These are phyloP conservation scores for Penicillium daleae DNA, from an alignment of 495 filamentous ascomycete genomes.

Conservation along the genomic window DNA sequence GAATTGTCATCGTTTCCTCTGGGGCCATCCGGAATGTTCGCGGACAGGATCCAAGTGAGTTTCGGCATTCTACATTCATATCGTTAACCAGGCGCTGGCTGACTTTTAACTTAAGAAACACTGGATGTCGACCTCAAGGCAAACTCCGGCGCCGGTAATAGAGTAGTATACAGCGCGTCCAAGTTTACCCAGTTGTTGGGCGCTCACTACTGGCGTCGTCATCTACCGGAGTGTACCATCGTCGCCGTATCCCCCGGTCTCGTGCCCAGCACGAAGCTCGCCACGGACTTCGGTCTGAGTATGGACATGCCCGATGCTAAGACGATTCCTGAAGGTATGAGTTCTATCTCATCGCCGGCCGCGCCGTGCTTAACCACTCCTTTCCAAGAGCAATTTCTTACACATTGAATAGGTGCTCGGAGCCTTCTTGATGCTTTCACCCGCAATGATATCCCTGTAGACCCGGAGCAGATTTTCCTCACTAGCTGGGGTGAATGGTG, in stretches of 20 bases:
- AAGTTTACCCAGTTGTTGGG: constrained; percentile 34
- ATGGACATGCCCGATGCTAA: constrained; percentile 41
- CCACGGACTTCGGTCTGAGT: constrained; percentile 22
- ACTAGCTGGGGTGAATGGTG: constrained; percentile 43
- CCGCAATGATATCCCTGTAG: constrained; percentile 25
- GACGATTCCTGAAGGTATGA: constrained; percentile 36
- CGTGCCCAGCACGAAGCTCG: constrained; percentile 35
- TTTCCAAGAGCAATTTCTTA: not conserved
- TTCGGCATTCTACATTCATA: not conserved
- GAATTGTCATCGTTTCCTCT: constrained; percentile 36
- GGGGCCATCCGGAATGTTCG: constrained; percentile 34
- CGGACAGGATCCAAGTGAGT: constrained; percentile 30
- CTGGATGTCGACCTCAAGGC: constrained; percentile 36
- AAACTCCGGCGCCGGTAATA: constrained; percentile 26
- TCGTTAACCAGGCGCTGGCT: not conserved
- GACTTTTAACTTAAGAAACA: constrained; percentile 18
- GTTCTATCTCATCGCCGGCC: not conserved
- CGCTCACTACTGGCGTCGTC: constrained; percentile 36
- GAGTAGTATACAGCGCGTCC: constrained; percentile 32
- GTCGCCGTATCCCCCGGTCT: constrained; percentile 36
- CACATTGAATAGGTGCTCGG: constrained; percentile 24
- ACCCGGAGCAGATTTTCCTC: constrained; percentile 37
- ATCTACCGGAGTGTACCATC: constrained; percentile 28
- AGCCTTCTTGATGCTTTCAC: constrained; percentile 31
- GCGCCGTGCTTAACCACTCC: not conserved